Evolutionary conservation across 1,139 yeast species (phyloP).

Genomic region (Kazachstania sp.): DNA sequence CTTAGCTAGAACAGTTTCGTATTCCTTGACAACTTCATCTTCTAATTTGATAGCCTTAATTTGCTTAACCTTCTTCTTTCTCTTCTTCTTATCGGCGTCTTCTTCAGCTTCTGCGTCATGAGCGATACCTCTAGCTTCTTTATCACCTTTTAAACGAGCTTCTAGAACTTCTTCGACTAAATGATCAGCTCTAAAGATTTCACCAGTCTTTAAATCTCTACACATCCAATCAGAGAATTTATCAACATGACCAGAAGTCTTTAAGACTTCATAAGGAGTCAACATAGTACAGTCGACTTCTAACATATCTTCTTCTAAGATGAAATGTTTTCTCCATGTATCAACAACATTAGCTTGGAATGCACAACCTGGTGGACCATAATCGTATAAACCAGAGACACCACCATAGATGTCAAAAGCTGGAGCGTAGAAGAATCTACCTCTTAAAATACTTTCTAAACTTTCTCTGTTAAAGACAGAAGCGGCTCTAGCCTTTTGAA

Average conservation of each 20-base stretch:
- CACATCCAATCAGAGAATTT: slow-evolving; percentile 99
- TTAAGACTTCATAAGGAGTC: slow-evolving; percentile 94
- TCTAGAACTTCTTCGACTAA: slow-evolving; percentile 95
- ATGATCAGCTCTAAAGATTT: slow-evolving; percentile 97
- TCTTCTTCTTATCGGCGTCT: slow-evolving; percentile 65
- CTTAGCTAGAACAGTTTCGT: slow-evolving; percentile 78
- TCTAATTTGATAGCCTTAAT: slow-evolving; percentile 81
- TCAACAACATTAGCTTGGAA: slow-evolving; percentile 93
- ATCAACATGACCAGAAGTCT: slow-evolving; percentile 98
- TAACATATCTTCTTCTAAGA: slow-evolving; percentile 95
- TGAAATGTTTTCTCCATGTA: slow-evolving; percentile 95
- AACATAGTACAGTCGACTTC: slow-evolving; percentile 98
- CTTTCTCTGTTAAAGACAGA: slow-evolving; percentile 69
- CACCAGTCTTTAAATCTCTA: slow-evolving; percentile 90
- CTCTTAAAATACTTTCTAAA: slow-evolving; percentile 82
- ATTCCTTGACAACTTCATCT: slow-evolving; percentile 68
- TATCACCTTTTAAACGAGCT: slow-evolving; percentile 90
- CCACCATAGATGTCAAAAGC: slow-evolving; percentile 97
- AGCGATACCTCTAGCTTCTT: slow-evolving; percentile 35
- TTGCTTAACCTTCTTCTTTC: slow-evolving; percentile 95
- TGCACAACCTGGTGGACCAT: slow-evolving; percentile 99
- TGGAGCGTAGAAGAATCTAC: slow-evolving; percentile 96
- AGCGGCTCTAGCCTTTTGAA: slow-evolving; percentile 35
- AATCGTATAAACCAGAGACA: slow-evolving; percentile 94
- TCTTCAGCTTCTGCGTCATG: slow-evolving; percentile 46